Percentiles rank a stretch among this genome's conserved stretches.
Evolutionary conservation across 257 asterid species (phyloP).

Genomic region (Striga asiatica): DNA sequence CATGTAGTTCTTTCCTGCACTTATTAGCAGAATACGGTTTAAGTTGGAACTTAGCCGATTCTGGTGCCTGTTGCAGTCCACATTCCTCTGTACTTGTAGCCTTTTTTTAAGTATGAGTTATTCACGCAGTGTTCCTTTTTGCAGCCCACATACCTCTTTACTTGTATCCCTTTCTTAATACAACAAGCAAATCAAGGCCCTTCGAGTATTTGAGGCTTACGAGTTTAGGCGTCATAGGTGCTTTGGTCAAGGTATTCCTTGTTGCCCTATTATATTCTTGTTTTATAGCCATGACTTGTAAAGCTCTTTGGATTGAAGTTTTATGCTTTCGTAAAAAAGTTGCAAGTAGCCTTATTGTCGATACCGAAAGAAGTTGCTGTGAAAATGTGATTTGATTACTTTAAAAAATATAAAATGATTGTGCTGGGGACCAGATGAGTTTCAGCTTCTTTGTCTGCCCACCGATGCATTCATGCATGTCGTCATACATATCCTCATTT

Average conservation of each 20-base stretch:
- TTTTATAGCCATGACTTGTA: not conserved
- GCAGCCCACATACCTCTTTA: conserved; percentile 89
- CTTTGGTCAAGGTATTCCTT: conserved; percentile 79
- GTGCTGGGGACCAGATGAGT: no score
- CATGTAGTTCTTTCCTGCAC: not conserved
- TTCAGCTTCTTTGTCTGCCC: no score
- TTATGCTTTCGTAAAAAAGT: no score
- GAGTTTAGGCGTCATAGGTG: conserved; percentile 93
- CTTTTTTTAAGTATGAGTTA: no score
- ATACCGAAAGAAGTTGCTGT: no score
- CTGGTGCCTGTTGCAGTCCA: conserved; percentile 56
- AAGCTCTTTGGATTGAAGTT: not conserved
- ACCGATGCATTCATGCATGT: no score
- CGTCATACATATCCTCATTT: no score
- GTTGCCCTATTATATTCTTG: not conserved
- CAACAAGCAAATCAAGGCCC: conserved; percentile 87
- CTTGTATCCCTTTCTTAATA: conserved; percentile 84
- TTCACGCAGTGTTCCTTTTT: no score
- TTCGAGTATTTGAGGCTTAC: conserved; percentile 93
- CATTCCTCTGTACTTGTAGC: no score
- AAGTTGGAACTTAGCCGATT: conserved; percentile 5
- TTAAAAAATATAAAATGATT: no score
- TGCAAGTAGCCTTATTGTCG: no score
- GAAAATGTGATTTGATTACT: no score
- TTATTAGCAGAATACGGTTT: not conserved